Evolutionary conservation across 176 grass and related monocot species (phyloP).

Genomic region (Eragrostis nindensis): DNA sequence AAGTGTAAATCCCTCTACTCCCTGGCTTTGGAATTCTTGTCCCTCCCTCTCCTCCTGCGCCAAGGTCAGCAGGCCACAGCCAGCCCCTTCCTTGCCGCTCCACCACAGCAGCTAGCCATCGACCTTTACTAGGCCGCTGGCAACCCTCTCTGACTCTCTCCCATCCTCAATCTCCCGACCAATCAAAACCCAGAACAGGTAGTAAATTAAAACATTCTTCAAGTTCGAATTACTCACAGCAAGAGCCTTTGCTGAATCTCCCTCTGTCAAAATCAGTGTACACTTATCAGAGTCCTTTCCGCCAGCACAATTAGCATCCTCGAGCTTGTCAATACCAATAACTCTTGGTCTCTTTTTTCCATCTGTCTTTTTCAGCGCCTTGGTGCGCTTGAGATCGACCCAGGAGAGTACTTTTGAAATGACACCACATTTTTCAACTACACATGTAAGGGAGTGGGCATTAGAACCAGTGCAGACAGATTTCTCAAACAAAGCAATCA

Average conservation of each 20-base stretch:
- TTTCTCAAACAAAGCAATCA: background rate
- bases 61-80: no score
- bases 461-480: background rate
- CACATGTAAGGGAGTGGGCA: conserved; percentile 28
- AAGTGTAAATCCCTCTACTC: no score
- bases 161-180: no score
- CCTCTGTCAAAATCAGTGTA: conserved; percentile 91
- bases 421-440: conserved; percentile 71
- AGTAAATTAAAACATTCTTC: no score
- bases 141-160: no score
- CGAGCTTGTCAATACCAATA: conserved; percentile 76
- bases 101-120: no score
- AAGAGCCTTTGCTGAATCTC: conserved; percentile 92
- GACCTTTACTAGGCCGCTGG: no score
- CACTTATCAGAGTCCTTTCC: conserved; percentile 72
- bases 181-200: no score
- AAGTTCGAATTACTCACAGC: conserved; percentile 59
- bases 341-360: conserved; percentile 73
- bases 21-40: no score
- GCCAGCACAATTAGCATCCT: conserved; percentile 94
- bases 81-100: no score
- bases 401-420: conserved; percentile 76
- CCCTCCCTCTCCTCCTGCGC: no score
- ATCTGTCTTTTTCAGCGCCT: conserved; percentile 90
- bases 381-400: conserved; percentile 85